phyloP scores from a whole-genome alignment of 805 yeast genomes.

The Maudiozyma barnettii region DNA sequence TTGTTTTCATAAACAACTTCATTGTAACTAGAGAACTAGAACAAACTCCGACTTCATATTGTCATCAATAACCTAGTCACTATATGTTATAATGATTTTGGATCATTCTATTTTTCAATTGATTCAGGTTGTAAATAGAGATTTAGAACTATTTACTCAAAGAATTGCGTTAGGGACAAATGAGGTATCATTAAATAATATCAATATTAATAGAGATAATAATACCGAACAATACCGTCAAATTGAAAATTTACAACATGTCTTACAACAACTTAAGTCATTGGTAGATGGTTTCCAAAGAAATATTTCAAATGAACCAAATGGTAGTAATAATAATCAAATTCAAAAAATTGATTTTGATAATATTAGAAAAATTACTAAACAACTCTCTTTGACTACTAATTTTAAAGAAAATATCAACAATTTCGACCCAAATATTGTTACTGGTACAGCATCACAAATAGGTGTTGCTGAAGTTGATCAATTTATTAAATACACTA shows the following conservation, averaged over 20 bases:
- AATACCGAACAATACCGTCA: not conserved
- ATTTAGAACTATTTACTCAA: not conserved
- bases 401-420: not conserved
- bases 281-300: conserved; percentile 4
- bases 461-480: not conserved
- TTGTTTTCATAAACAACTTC: no score
- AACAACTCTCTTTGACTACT: not conserved
- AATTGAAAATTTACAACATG: conserved; percentile 9
- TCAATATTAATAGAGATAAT: not conserved
- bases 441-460: not conserved
- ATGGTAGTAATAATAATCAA: not conserved
- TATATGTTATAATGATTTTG: not conserved
- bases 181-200: not conserved
- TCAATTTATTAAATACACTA: not conserved
- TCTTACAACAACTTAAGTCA: conserved; percentile 8
- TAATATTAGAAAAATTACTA: not conserved
- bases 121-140: not conserved
- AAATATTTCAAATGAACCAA: not conserved
- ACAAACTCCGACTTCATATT: no score
- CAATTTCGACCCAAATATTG: not conserved
- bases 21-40: no score
- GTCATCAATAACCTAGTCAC: no score
- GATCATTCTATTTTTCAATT: not conserved
- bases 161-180: not conserved
- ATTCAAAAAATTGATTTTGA: not conserved